Conservation (phyloP, 768 basidiomycete species). For the Mycena polygramma region DNA sequence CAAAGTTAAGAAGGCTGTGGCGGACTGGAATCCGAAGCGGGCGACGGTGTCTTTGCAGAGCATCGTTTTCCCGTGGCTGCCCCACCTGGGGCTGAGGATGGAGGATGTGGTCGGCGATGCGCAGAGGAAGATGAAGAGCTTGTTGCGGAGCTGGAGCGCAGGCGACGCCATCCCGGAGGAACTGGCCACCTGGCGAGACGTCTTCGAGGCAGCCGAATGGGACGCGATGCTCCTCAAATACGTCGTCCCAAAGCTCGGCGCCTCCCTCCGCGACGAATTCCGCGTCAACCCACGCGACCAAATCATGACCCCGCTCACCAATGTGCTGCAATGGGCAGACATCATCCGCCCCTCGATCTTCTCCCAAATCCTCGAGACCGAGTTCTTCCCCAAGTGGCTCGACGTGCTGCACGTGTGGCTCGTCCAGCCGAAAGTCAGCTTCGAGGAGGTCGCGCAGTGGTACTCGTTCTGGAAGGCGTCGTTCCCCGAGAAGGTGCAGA, state of each 20-base stretch:
- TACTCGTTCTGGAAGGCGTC: conserved; percentile 88
- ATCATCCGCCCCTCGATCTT: conserved; percentile 84
- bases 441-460: conserved; percentile 95
- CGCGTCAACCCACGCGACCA: conserved; percentile 92
- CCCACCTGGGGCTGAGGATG: conserved; percentile 84
- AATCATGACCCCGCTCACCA: conserved; percentile 84
- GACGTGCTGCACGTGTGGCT: conserved; percentile 94
- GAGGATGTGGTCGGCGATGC: conserved; percentile 92
- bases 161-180: conserved; percentile 83
- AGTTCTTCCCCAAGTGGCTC: conserved; percentile 98
- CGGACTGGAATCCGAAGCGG: conserved; percentile 82
- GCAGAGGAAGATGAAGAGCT: conserved; percentile 83
- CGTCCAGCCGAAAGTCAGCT: conserved; percentile 86
- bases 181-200: conserved; percentile 85
- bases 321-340: conserved; percentile 81
- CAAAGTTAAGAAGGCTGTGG: conserved; percentile 87
- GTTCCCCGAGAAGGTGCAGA: conserved; percentile 81
- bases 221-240: conserved; percentile 92
- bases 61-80: conserved; percentile 96
- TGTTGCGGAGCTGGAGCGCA: conserved; percentile 81
- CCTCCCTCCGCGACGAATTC: conserved; percentile 86
- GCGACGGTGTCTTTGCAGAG: conserved; percentile 74
- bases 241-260: conserved; percentile 91
- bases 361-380: conserved; percentile 86
- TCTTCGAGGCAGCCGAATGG: conserved; percentile 89